Evolutionary conservation across 225 moss, liverwort and hornwort genomes (phyloP).

Genomic region (Sphagnum tenellum): DNA sequence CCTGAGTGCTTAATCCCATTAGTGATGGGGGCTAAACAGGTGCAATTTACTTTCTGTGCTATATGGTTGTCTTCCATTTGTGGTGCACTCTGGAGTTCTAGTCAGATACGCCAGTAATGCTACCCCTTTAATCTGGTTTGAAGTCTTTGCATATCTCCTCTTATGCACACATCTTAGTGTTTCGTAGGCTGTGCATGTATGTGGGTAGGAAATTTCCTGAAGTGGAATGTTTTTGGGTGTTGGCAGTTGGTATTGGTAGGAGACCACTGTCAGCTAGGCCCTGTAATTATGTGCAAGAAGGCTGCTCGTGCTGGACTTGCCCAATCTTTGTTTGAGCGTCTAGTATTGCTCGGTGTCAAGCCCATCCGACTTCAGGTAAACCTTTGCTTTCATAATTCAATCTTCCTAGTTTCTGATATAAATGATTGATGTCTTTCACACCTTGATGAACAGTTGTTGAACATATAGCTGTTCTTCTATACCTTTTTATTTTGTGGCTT

Average conservation of each 20-base stretch:
- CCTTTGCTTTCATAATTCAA: not conserved
- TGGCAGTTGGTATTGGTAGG: slow-evolving; percentile 52
- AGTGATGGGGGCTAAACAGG: slow-evolving; percentile 61
- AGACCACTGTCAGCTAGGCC: slow-evolving; percentile 57
- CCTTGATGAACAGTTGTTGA: no score
- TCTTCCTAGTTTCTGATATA: no score
- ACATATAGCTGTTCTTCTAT: not conserved
- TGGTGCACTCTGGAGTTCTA: no score
- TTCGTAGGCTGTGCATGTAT: no score
- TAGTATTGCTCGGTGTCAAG: slow-evolving; percentile 57
- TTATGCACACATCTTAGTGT: no score
- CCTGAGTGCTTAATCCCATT: slow-evolving; percentile 56
- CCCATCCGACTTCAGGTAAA: slow-evolving; percentile 50
- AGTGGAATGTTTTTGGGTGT: not conserved
- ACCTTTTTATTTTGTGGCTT: not conserved
- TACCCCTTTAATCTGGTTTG: no score
- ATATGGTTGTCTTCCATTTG: no score
- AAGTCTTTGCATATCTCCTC: no score
- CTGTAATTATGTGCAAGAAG: slow-evolving; percentile 68
- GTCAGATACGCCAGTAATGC: no score
- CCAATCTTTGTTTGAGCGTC: slow-evolving; percentile 59
- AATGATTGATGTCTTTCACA: no score
- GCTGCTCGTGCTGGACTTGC: slow-evolving; percentile 62
- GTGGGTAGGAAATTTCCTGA: no score
- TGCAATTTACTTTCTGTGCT: not conserved